These are phyloP conservation scores for Orobanche coerulescens DNA, from an alignment of 257 asterid species.

Conservation along the genomic window DNA sequence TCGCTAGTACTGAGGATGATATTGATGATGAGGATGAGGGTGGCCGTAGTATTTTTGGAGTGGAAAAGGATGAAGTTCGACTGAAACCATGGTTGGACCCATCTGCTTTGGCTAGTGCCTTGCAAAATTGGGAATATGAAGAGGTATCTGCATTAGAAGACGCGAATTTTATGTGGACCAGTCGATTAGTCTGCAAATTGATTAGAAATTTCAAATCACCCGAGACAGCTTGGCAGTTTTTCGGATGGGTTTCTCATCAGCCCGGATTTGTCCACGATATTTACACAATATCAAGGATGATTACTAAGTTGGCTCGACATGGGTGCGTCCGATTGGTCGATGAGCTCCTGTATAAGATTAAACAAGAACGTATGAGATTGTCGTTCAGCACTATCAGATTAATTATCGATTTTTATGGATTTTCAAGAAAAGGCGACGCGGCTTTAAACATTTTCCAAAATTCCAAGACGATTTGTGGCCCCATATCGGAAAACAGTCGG, in stretches of 20 bases:
- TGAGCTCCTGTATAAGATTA: slow-evolving; percentile 53
- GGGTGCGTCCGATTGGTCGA: slow-evolving; percentile 65
- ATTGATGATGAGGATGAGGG: slow-evolving; percentile 47
- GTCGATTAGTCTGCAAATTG: slow-evolving; percentile 76
- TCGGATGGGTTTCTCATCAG: slow-evolving; percentile 80
- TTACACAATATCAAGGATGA: slow-evolving; percentile 76
- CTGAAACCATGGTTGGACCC: slow-evolving; percentile 94
- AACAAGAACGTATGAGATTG: slow-evolving; percentile 51
- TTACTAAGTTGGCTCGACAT: slow-evolving; percentile 61
- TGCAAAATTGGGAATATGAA: slow-evolving; percentile 53
- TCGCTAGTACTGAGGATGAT: slow-evolving; percentile 39
- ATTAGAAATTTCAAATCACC: slow-evolving; percentile 60
- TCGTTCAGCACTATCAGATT: slow-evolving; percentile 72
- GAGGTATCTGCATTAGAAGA: slow-evolving; percentile 55
- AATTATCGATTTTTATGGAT: slow-evolving; percentile 70
- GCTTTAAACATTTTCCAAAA: slow-evolving; percentile 53
- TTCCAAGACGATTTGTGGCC: slow-evolving; percentile 47
- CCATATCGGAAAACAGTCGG: slow-evolving; percentile 41
- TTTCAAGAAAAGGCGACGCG: slow-evolving; percentile 59
- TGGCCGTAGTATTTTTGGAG: slow-evolving; percentile 20
- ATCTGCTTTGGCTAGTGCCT: slow-evolving; percentile 71
- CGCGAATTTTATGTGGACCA: slow-evolving; percentile 73
- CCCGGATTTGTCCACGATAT: slow-evolving; percentile 74
- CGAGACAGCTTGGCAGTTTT: slow-evolving; percentile 78
- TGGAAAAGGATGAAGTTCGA: slow-evolving; percentile 31